phyloP scores from a whole-genome alignment of 2,329 filamentous ascomycete species.

The Fusarium mexicanum region DNA sequence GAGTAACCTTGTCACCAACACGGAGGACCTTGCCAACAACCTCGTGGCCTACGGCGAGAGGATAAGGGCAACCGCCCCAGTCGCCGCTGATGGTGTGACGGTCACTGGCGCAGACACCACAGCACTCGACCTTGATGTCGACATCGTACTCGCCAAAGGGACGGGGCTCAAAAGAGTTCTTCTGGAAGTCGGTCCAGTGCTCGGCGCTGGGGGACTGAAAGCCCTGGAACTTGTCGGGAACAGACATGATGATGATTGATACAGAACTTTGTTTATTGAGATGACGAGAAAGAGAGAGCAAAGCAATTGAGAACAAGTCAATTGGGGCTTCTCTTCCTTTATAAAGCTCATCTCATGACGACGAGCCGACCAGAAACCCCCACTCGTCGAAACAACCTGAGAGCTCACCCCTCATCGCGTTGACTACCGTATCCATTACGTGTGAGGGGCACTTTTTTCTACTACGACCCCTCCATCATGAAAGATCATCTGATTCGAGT shows the following conservation, averaged over 20 bases:
- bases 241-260: constrained; percentile 53
- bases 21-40: constrained; percentile 75
- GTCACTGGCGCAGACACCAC: constrained; percentile 79
- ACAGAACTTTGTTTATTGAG: not conserved
- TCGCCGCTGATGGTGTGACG: constrained; percentile 76
- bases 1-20: constrained; percentile 63
- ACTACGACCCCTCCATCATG: constrained; percentile 19
- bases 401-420: constrained; percentile 26
- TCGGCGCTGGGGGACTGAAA: constrained; percentile 67
- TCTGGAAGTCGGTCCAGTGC: constrained; percentile 69
- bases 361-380: constrained; percentile 13
- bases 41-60: constrained; percentile 76
- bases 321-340: constrained; percentile 14
- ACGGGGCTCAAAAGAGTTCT: constrained; percentile 83
- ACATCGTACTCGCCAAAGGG: constrained; percentile 88
- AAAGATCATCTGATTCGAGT: constrained; percentile 9
- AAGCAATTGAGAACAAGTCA: constrained; percentile 2
- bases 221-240: constrained; percentile 68
- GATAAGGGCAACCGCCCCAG: constrained; percentile 71
- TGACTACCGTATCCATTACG: constrained; percentile 10
- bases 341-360: constrained; percentile 26
- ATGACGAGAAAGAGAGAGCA: constrained; percentile 5
- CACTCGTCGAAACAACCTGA: constrained; percentile 12
- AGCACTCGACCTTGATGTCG: constrained; percentile 86
- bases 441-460: constrained; percentile 27